Evolutionary conservation across 2,329 filamentous ascomycete genomes (phyloP).

Genomic region (Fusarium dlaminii): DNA sequence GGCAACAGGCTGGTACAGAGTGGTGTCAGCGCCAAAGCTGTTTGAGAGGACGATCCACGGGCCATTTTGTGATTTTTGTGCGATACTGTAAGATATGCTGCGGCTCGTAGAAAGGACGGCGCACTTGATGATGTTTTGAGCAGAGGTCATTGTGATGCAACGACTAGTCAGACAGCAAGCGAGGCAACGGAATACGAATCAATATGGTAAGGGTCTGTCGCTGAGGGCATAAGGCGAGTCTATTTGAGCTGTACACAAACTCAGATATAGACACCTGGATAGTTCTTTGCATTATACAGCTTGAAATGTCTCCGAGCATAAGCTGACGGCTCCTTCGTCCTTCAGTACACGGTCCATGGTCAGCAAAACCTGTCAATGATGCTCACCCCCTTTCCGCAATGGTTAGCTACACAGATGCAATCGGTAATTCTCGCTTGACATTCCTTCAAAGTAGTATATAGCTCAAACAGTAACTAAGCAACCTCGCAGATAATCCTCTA

Average conservation of each 20-base stretch:
- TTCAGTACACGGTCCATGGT: no score
- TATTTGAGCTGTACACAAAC: no score
- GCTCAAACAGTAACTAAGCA: background rate
- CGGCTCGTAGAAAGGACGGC: background rate
- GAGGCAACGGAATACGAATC: background rate
- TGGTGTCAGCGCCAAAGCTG: background rate
- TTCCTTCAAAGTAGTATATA: rapidly evolving
- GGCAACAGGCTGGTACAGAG: background rate
- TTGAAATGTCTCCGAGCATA: background rate
- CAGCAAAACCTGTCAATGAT: background rate
- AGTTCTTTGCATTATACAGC: background rate
- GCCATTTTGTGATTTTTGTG: background rate
- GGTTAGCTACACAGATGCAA: rapidly evolving
- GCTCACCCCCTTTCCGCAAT: background rate
- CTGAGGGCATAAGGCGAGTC: rapidly evolving
- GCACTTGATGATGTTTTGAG: background rate
- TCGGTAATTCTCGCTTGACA: rapidly evolving
- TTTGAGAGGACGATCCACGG: background rate
- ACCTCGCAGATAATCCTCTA: background rate
- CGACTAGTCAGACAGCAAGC: no score
- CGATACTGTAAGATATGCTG: background rate
- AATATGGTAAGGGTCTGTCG: no score
- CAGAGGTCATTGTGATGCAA: background rate
- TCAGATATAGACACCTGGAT: background rate
- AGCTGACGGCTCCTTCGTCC: background rate